phyloP scores from a whole-genome alignment of 2,329 filamentous ascomycete species.

The Verticillium alfalfae region DNA sequence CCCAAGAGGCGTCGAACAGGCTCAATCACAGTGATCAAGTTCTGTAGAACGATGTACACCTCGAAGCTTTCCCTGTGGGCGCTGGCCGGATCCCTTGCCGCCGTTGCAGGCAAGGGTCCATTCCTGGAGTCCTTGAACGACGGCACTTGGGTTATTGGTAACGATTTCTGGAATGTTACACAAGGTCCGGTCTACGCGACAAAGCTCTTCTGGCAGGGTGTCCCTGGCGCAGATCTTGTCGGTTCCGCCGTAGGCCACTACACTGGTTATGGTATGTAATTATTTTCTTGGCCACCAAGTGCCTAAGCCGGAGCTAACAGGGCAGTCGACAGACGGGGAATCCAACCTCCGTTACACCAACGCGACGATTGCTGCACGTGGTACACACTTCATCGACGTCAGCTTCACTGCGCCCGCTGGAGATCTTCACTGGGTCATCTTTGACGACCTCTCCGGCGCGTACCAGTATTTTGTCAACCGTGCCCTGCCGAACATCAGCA shows the following conservation, averaged over 20 bases:
- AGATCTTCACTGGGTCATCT: slow-evolving; percentile 11
- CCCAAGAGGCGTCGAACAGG: not conserved
- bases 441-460: slow-evolving; percentile 8
- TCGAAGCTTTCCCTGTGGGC: not conserved
- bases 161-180: slow-evolving; percentile 12
- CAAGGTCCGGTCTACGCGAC: slow-evolving; percentile 8
- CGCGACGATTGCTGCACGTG: slow-evolving; percentile 6
- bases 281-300: not conserved
- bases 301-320: not conserved
- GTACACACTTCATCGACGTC: slow-evolving; percentile 9
- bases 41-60: slow-evolving; percentile 1
- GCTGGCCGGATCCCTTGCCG: not conserved
- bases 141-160: slow-evolving; percentile 10
- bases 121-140: slow-evolving; percentile 7
- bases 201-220: slow-evolving; percentile 8
- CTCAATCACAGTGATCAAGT: not conserved
- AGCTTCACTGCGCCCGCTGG: slow-evolving; percentile 7
- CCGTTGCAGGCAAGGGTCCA: slow-evolving; percentile 4
- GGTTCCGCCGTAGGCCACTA: slow-evolving; percentile 8
- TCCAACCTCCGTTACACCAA: slow-evolving; percentile 7
- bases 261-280: slow-evolving; percentile 5
- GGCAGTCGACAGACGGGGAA: slow-evolving; percentile 4
- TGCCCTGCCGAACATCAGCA: slow-evolving; percentile 8
- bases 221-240: slow-evolving; percentile 9
- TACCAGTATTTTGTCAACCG: slow-evolving; percentile 12